These are phyloP conservation scores for Aspergillus aculeatinus DNA, from an alignment of 2,329 filamentous ascomycete genomes.

Conservation along the genomic window DNA sequence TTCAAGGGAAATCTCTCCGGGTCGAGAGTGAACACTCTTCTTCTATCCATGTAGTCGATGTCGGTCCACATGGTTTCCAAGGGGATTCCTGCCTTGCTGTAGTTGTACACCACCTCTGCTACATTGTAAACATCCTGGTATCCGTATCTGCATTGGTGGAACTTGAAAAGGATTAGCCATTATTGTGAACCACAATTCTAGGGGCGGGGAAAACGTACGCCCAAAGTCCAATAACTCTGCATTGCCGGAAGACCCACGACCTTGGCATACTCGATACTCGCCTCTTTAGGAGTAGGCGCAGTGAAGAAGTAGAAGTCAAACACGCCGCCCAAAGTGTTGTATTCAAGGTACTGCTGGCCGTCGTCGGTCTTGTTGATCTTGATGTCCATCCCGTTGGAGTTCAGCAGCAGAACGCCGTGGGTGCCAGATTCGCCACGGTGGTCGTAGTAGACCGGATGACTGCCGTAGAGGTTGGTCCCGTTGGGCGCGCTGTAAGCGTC, in stretches of 20 bases:
- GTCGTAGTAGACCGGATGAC: slow-evolving; percentile 74
- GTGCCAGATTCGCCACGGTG: slow-evolving; percentile 58
- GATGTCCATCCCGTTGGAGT: slow-evolving; percentile 75
- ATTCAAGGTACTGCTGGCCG: slow-evolving; percentile 70
- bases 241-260: slow-evolving; percentile 59
- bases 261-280: slow-evolving; percentile 60
- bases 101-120: slow-evolving; percentile 47
- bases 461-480: slow-evolving; percentile 68
- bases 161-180: slow-evolving; percentile 23
- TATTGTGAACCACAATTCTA: neutral
- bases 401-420: slow-evolving; percentile 68
- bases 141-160: slow-evolving; percentile 64
- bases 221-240: slow-evolving; percentile 65
- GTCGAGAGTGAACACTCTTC: slow-evolving; percentile 43
- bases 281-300: slow-evolving; percentile 58
- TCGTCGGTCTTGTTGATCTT: slow-evolving; percentile 64
- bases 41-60: slow-evolving; percentile 44
- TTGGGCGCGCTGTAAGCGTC: slow-evolving; percentile 64
- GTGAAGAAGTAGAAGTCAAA: slow-evolving; percentile 69
- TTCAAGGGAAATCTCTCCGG: slow-evolving; percentile 38
- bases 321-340: slow-evolving; percentile 74
- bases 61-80: slow-evolving; percentile 49
- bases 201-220: slow-evolving; percentile 38
- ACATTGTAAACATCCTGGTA: slow-evolving; percentile 53
- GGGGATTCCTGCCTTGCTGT: slow-evolving; percentile 43